Evolutionary conservation across 2,329 filamentous ascomycete species (phyloP).

Genomic region (Cordyceps cicadae): DNA sequence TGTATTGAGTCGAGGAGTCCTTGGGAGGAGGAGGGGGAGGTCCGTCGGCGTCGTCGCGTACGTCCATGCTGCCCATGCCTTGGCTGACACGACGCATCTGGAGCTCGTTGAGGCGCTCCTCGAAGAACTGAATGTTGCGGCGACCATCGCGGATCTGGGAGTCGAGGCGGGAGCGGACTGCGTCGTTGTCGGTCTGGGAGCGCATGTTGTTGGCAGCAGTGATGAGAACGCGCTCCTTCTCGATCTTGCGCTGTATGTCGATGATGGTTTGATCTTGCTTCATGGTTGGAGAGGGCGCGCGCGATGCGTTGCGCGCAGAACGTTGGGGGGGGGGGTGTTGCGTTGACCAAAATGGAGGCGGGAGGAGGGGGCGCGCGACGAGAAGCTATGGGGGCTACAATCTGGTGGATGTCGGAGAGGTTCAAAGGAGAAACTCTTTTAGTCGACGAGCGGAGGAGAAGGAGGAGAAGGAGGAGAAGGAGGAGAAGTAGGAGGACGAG

Average conservation of each 20-base stretch:
- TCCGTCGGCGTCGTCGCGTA: constrained; percentile 36
- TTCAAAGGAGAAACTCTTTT: neutral
- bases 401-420: neutral
- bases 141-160: constrained; percentile 89
- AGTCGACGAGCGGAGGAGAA: neutral
- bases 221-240: constrained; percentile 92
- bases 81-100: constrained; percentile 70
- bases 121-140: constrained; percentile 90
- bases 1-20: constrained; percentile 46
- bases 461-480: neutral
- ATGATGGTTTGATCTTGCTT: constrained; percentile 58
- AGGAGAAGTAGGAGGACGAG: neutral
- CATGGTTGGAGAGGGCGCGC: constrained; percentile 42
- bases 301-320: constrained; percentile 32
- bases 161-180: constrained; percentile 83
- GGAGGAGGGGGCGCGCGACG: neutral
- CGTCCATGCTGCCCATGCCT: constrained; percentile 56
- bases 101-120: constrained; percentile 82
- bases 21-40: constrained; percentile 66
- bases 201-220: constrained; percentile 91
- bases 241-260: constrained; percentile 93
- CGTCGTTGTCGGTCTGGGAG: constrained; percentile 88
- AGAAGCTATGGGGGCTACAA: neutral
- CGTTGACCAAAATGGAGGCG: neutral
- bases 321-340: constrained; percentile 17